Base-by-base conservation (phyloP, 305 asterid species). In the Fraxinus sp. region DNA sequence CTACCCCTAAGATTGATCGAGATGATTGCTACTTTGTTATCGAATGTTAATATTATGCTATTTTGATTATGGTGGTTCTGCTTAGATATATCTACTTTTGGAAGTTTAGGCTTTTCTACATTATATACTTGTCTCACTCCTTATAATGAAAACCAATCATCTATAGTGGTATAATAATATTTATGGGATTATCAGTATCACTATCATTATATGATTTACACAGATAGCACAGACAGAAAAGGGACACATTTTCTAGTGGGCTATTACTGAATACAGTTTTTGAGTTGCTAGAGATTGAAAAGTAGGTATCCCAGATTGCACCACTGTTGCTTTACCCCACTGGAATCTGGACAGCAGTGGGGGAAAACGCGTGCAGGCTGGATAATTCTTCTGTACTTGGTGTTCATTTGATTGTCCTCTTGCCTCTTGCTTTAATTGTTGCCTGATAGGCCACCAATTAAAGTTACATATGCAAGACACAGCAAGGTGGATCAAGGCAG, bases 341-440 rank as follows among this genome's bases (percentile, higher is more conserved):
- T 8, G 82, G 77, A 62, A 83, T 76, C 37, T 84, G 86, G 39
- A 62, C 78, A 66, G 55, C 75, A 64, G 66, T 70, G 28, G 83
- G 79, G 57, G 76, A 78, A 82, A 80, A 82, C 26, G 85, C 85
- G 5, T 88, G 82, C 84, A 86, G 49, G 81, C 84, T 80, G 37
- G 86, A 78, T 79, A 84, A 37, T 26, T 86, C 90, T 74, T 88
- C 86, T 52, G 3, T 84, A 79, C 85, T 55, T 73, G 37, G 24
- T 59, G 70, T 68, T 55, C 41, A 9, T 39, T 46, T 79, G 77
- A 8, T 68, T 80, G 3, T 83, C 79, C 28, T 83, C 49, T 74
- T 66, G 43, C 77, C 26, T 52, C 84, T 43, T 78, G 81, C 10
- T 72, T 77, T 39, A 22, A 37, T 52, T 74, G 55, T 75, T 62